Evolutionary conservation across 805 yeast species (phyloP).

Genomic region (Suhomyces sp.): DNA sequence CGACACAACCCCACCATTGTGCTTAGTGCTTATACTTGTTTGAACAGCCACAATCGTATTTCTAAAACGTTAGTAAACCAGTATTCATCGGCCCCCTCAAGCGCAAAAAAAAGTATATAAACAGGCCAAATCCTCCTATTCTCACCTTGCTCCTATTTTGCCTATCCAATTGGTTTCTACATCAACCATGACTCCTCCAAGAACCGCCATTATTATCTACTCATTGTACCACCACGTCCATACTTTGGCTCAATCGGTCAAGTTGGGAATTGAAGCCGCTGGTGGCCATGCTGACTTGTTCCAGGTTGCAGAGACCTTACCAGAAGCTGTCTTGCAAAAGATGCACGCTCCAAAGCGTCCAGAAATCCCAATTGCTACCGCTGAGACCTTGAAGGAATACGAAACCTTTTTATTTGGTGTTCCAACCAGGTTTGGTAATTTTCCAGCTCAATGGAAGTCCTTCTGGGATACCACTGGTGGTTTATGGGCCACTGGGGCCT

Average conservation of each 20-base stretch:
- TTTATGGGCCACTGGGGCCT: constrained; percentile 23
- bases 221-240: constrained; percentile 78
- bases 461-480: constrained; percentile 27
- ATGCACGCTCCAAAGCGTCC: constrained; percentile 59
- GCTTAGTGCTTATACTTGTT: no score
- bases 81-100: no score
- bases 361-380: constrained; percentile 20
- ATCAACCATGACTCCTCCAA: constrained; percentile 10
- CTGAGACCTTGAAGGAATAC: constrained; percentile 20
- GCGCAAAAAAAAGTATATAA: no score
- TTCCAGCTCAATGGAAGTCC: constrained; percentile 23
- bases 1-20: no score
- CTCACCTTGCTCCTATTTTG: no score
- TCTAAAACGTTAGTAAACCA: no score
- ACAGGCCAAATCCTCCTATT: no score
- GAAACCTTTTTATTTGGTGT: constrained; percentile 28
- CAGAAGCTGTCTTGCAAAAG: constrained; percentile 50
- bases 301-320: constrained; percentile 73
- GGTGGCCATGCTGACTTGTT: constrained; percentile 66
- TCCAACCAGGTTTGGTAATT: constrained; percentile 26
- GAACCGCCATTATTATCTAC: constrained; percentile 49
- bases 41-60: no score
- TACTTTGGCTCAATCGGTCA: constrained; percentile 61
- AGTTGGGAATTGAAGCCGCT: constrained; percentile 65
- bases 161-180: no score